phyloP scores from a whole-genome alignment of 805 yeast species.

The Wickerhamomyces strasburgensis region DNA sequence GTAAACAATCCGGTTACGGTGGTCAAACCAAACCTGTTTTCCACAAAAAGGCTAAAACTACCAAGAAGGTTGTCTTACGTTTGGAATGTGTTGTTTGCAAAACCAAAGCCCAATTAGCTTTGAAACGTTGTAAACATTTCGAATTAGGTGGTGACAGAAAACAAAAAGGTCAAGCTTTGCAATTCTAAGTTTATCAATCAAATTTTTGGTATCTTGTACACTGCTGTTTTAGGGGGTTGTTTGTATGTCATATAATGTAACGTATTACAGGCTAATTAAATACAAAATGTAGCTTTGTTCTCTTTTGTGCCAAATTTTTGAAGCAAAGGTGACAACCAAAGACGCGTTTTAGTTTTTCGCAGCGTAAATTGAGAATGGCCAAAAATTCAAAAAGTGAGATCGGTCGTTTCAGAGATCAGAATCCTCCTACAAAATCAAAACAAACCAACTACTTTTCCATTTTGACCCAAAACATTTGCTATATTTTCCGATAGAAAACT shows the following conservation, averaged over 20 bases:
- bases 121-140: slow-evolving; percentile 99
- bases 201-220: slow-evolving; percentile 12
- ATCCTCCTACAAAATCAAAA: no score
- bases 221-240: slow-evolving; percentile 21
- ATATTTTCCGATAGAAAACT: no score
- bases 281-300: background rate
- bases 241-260: slow-evolving; percentile 26
- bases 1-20: slow-evolving; percentile 99
- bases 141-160: slow-evolving; percentile 99
- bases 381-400: no score
- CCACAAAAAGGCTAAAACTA: slow-evolving; percentile 99
- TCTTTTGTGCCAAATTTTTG: no score
- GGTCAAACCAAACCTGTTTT: slow-evolving; percentile 99
- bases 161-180: slow-evolving; percentile 99
- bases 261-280: slow-evolving; percentile 15
- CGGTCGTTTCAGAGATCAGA: no score
- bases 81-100: slow-evolving; percentile 98
- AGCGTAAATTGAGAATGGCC: no score
- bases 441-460: no score
- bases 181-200: slow-evolving; percentile 62
- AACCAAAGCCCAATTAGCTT: slow-evolving; percentile 95
- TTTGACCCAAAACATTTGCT: no score
- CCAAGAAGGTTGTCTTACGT: slow-evolving; percentile 99
- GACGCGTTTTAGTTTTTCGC: no score
- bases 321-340: no score